Conservation (phyloP, 495 filamentous ascomycete species). For the Xylaria longipes region DNA sequence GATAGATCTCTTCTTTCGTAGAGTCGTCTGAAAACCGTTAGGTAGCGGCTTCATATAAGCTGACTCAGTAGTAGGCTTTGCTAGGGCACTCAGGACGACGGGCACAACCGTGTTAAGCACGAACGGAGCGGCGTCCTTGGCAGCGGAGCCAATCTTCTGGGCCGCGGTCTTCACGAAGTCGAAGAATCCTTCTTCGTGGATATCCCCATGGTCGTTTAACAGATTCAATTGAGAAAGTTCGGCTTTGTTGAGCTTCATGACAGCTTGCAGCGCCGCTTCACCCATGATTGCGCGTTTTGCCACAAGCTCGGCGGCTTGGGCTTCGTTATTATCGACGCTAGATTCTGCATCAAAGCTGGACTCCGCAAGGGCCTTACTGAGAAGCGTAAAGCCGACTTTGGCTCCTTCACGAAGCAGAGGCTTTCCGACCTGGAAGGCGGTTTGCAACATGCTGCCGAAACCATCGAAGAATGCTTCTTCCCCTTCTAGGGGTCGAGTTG, state of each 20-base stretch:
- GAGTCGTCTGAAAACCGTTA: constrained; percentile 17
- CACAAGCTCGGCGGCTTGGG: constrained; percentile 28
- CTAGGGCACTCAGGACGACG: background rate
- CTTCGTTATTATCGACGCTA: background rate
- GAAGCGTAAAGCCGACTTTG: background rate
- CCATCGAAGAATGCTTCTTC: constrained; percentile 23
- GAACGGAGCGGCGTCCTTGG: background rate
- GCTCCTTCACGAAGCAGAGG: constrained; percentile 1
- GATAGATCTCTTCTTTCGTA: constrained; percentile 15
- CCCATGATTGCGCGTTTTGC: constrained; percentile 44
- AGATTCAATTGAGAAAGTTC: constrained; percentile 30
- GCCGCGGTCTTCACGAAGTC: constrained; percentile 31
- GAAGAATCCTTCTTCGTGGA: constrained; percentile 34
- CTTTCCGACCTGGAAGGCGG: background rate
- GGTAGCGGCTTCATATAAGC: background rate
- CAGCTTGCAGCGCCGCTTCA: constrained; percentile 47
- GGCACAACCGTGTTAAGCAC: background rate
- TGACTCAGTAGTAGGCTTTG: constrained; percentile 1
- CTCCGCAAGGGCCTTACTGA: background rate
- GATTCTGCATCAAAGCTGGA: constrained; percentile 3
- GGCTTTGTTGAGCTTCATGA: constrained; percentile 35
- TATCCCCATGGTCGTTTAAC: background rate
- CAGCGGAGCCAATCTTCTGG: constrained; percentile 33
- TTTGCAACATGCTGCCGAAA: constrained; percentile 12
- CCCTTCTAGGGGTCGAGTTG: constrained; percentile 9